Conservation (phyloP, 1,284 basidiomycete genomes). For the Naganishia cerealis region DNA sequence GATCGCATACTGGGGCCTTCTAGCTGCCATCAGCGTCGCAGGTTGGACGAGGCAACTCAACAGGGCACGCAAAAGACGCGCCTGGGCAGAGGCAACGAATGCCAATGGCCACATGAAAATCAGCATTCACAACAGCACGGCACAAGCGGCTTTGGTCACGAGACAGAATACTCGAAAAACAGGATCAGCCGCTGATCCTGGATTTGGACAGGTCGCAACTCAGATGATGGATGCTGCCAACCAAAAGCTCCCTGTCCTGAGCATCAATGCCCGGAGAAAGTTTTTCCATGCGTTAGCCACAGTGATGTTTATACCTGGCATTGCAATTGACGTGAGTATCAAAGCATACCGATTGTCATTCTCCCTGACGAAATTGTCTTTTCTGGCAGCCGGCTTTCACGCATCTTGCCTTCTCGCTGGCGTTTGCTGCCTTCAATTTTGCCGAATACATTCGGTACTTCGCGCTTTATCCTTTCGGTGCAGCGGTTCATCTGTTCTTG, state of each 20-base stretch:
- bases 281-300: conserved; percentile 96
- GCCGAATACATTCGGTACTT: conserved; percentile 96
- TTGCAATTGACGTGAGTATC: conserved; percentile 80
- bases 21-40: conserved; percentile 79
- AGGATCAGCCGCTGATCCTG: conserved; percentile 2
- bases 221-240: conserved; percentile 82
- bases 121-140: conserved; percentile 25
- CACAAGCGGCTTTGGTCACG: neutral
- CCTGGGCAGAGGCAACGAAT: conserved; percentile 39
- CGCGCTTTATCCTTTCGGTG: conserved; percentile 94
- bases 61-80: conserved; percentile 67
- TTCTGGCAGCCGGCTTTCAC: conserved; percentile 81
- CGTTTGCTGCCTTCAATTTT: conserved; percentile 91
- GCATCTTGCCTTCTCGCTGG: conserved; percentile 87
- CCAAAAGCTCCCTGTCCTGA: conserved; percentile 81
- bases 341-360: conserved; percentile 14
- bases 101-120: conserved; percentile 31
- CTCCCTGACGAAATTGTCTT: conserved; percentile 25
- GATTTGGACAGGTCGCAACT: conserved; percentile 59
- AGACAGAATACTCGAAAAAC: neutral
- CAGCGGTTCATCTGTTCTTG: conserved; percentile 90
- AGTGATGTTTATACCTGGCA: conserved; percentile 91
- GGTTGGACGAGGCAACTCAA: conserved; percentile 88
- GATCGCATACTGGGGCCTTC: conserved; percentile 77
- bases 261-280: conserved; percentile 91